Base-by-base conservation (phyloP, 768 basidiomycete genomes). In the Panellus pusillus region DNA sequence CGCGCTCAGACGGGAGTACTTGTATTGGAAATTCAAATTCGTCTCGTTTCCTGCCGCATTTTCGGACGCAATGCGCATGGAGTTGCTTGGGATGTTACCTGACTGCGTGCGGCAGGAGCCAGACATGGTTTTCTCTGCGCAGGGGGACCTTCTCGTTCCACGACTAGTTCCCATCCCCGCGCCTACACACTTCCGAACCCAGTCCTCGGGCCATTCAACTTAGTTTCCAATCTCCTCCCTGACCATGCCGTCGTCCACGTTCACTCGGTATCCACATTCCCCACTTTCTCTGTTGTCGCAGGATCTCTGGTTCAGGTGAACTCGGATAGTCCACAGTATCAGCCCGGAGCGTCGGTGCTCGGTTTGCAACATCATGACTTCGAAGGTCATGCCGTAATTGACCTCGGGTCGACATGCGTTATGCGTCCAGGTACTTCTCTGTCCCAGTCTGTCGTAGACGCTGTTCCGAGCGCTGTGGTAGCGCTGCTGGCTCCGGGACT, bases 31-130 rank as follows among this genome's bases (percentile, higher is more conserved):
- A 4, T 46, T 53, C 17, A 44, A 44, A 9, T 47, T 53, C 14
- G 52, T 47, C 20, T 40, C 44, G 19, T 53, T 53, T 29, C 44
- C 52, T 13, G 14, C 9, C 13, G n/a, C 45, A 4, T 46, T 53
- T 36, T 11, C 44, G 6, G 19, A 46, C 5, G 31, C 28, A 12
- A 9, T n/a, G 7, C 52, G 15, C 2, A 32, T 8, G 19, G n/a
- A 40, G 12, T 24, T 1, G 20, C 29, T 53, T 9, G 9, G 2
- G 1, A 17, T 28, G 19, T 18, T 53, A 19, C 52, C 52, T 1
- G n/a, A 2, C 2, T 53, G 28, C 28, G 5, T 53, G 28, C 18
- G n/a, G 14, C 11, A 4, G 15, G 52, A 53, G 13, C 39, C 15
- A 3, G 52, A 53, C 6, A 41, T 53, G n/a, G 20, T 53, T 8